Evolutionary conservation across 2,329 filamentous ascomycete genomes (phyloP).

Genomic region (Monosporascus sp.): DNA sequence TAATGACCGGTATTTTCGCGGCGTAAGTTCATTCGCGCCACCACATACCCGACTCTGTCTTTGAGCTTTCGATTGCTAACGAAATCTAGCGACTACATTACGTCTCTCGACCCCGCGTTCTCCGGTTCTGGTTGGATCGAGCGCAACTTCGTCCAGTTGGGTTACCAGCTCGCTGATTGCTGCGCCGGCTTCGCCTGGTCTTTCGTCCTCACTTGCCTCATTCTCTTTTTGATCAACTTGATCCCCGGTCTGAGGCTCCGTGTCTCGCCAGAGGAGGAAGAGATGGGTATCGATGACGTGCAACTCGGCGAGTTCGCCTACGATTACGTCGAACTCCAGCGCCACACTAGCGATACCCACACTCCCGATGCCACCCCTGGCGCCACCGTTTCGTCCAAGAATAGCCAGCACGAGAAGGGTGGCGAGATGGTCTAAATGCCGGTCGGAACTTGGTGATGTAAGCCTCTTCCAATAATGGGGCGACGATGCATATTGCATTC

Average conservation of each 20-base stretch:
- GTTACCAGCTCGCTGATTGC: slow-evolving; percentile 65
- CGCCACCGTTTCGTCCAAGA: slow-evolving; percentile 19
- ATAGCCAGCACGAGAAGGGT: slow-evolving; percentile 21
- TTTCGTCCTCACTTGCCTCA: slow-evolving; percentile 62
- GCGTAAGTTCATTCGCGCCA: slow-evolving; percentile 41
- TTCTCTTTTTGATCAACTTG: slow-evolving; percentile 66
- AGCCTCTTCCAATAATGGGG: background rate
- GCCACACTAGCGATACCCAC: slow-evolving; percentile 51
- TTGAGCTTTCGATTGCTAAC: slow-evolving; percentile 9
- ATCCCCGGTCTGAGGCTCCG: slow-evolving; percentile 66
- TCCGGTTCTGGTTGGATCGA: slow-evolving; percentile 64
- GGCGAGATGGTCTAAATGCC: slow-evolving; percentile 10
- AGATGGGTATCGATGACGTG: slow-evolving; percentile 65
- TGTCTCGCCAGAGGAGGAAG: slow-evolving; percentile 60
- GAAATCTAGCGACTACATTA: slow-evolving; percentile 56
- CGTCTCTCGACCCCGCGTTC: slow-evolving; percentile 63
- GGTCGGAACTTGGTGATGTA: background rate
- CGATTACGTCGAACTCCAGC: slow-evolving; percentile 69
- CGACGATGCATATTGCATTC: background rate
- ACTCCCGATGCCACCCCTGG: slow-evolving; percentile 6
- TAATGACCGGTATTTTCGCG: slow-evolving; percentile 73
- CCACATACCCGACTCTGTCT: background rate
- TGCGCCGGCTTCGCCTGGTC: slow-evolving; percentile 60
- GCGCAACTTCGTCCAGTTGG: slow-evolving; percentile 64
- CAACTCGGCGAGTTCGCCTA: slow-evolving; percentile 80